Evolutionary conservation across 164 flowering plant species (phyloP), one percentile per base, ranked within the genome.

Genomic region (Aristolochia californica): DNA sequence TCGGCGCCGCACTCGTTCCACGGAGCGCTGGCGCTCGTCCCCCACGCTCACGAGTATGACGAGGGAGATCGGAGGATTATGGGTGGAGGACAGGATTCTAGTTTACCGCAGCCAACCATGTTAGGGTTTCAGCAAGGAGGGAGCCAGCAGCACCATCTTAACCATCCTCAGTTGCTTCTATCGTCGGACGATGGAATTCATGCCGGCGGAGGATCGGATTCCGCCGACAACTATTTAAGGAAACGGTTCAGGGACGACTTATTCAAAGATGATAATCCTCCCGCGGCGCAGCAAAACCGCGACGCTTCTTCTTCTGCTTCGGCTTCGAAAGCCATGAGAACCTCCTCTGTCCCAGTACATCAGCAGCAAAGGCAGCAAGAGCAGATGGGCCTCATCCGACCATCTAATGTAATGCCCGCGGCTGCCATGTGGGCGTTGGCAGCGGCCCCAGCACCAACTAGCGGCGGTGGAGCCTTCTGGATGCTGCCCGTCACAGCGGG

Each of bases 371-470:
- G 34, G 18, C 58, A 40, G 47, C 61, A 52, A 51, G 34, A 25
- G 30, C 59, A 21, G 50, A n/a, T 22, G 22, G 69, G 67, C 40
- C 26, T 60, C 17, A 27, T 64, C 30, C 62, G 79, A 45, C 67
- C 74, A 1, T 64, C 79, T 0, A 74, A 72, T 28, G 49, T 77
- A 17, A 53, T 77, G 65, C 81, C 82, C 0, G 77, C 78, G 12
- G 54, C 85, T 0, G 79, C 86, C 44, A 77, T 82, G 85, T 80
- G 89, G 89, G 85, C 89, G 1, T 79, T 80, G 55, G 75, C 83
- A 15, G 54, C 54, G 27, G 65, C 65, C 2, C 91, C 87, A 0
- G 77, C 76, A 0, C 75, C 81, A 0, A 74, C 15, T 47, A 68
- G 77, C 18, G 85, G 75, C 5, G 76, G 76, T 28, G 75, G 62